Base-by-base conservation (phyloP, 345 rosid species). In the Salix caprea region DNA sequence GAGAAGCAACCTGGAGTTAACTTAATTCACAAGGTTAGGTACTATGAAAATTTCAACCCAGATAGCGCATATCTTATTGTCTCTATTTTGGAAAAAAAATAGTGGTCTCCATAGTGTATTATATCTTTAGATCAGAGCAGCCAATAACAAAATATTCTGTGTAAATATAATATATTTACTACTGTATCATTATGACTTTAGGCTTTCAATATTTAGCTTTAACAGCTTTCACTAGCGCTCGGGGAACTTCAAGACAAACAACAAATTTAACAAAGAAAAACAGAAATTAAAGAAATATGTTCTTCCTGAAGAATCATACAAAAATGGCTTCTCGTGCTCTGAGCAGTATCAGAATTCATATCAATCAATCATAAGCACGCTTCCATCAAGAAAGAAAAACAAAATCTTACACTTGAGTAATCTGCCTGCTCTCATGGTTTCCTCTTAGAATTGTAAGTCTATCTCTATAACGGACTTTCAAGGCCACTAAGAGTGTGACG, bases 401-500 rank as follows among this genome's bases (percentile, higher is more conserved):
- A 68, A 18, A 44, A 60, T 73, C 97, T 90, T 96, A 96, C 99
- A 96, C 99, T 96, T 96, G 99, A 26, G 99, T 96, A 34, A 96
- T 96, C 87, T 96, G 99, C 77, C 99, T 90, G 88, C 99, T 96
- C 89, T 96, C 99, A 24, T 96, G 99, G 62, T 96, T 96, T 74
- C 99, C 99, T 88, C 99, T 89, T 8, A 96, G 85, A 74, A 96
- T 96, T 18, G 99, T 96, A 77, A 96, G 67, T 85, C 99, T 89
- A 86, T 96, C 99, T 83, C 99, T 89, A 84, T 91, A 93, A 37
- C 99, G 90, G 19, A 96, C 99, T 87, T 96, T 96, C 85, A 96
- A 72, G 8, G 99, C 98, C 85, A 96, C 99, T 87, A 96, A 86
- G 75, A 96, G 88, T 32, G 99, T 88, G 75, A 93, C 99, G 46